A percentile compares a stretch with the other conserved stretches of the same genome.
Conservation (phyloP, 2,329 filamentous ascomycete species). For the Fusarium sp. region DNA sequence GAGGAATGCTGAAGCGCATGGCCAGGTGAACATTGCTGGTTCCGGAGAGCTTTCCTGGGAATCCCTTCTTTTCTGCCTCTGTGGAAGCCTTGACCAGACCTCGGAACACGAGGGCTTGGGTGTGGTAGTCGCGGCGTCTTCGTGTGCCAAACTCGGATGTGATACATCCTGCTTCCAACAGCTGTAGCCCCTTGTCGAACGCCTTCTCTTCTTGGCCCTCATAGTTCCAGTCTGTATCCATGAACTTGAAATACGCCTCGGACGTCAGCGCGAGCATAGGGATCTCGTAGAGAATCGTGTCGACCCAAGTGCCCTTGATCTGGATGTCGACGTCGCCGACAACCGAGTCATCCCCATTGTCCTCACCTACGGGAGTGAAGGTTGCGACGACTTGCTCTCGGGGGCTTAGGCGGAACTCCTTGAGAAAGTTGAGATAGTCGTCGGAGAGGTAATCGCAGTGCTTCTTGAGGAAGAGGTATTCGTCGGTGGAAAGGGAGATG, state of each 20-base stretch:
- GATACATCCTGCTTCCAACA: constrained; percentile 87
- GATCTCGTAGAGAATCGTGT: constrained; percentile 98
- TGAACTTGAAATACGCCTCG: constrained; percentile 97
- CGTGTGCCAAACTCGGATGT: constrained; percentile 96
- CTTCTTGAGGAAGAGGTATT: constrained; percentile 82
- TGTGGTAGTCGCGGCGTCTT: constrained; percentile 92
- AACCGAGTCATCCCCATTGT: constrained; percentile 75
- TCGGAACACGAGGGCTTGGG: constrained; percentile 90
- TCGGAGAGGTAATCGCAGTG: constrained; percentile 85
- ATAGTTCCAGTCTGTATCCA: constrained; percentile 93
- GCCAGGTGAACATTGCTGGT: constrained; percentile 98
- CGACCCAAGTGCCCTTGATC: constrained; percentile 88
- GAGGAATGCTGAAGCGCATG: constrained; percentile 88
- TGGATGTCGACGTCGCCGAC: constrained; percentile 83
- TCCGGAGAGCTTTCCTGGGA: constrained; percentile 82
- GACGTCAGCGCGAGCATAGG: constrained; percentile 92
- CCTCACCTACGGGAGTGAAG: constrained; percentile 70
- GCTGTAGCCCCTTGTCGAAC: constrained; percentile 81
- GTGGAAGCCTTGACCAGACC: constrained; percentile 86
- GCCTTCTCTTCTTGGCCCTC: constrained; percentile 89
- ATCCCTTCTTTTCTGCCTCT: constrained; percentile 75
- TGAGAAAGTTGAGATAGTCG: constrained; percentile 85
- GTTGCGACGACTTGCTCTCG: constrained; percentile 82
- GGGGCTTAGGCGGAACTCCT: constrained; percentile 85
- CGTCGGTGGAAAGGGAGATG: constrained; percentile 83